Evolutionary conservation across 2,329 filamentous ascomycete genomes (phyloP), one percentile per base, ranked within the genome.

Genomic region (Aphanocladium album): DNA sequence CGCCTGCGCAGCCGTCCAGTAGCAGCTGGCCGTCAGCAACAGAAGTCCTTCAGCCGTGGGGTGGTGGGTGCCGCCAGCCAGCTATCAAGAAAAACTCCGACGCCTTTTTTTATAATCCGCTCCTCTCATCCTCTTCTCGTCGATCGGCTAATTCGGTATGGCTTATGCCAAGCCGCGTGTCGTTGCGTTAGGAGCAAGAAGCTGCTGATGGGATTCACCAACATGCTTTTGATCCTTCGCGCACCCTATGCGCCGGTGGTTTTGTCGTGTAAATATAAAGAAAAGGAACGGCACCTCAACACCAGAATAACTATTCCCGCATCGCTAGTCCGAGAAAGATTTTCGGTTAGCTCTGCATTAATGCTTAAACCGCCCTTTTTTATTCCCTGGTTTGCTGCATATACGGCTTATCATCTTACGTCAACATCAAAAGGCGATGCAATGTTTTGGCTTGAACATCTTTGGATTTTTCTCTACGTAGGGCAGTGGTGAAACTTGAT

Each of bases 101-200:
- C 43, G 43, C 43, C 54, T 23, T n/a, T 14, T 12, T 33, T 39
- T 25, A 21, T n/a, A 54, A 56, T 46, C 41, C 41, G 8, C 17
- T 45, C 3, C 19, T 19, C 41, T 23, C 6, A 16, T 19, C 11
- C 3, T 4, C 17, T 25, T 37, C n/a, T 46, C 37, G 54, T 57
- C 41, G 54, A 57, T 57, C 54, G 54, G 54, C 19, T 57, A 57
- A 30, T 57, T 57, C 54, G 54, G 54, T 49, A 49, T 57, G 54
- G 54, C 54, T 57, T 37, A 57, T 57, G 54, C 54, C 54, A 49
- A 57, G 45, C 30, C 43, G 54, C 43, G 43, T 37, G 52, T 45
- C 35, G 33, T 19, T 33, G 12, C 19, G 3, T 21, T 37, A 16
- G 17, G n/a, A 46, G 21, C 35, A 39, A 39, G 12, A 27, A 5